Evolutionary conservation across 2,329 filamentous ascomycete species (phyloP).

Genomic region (Venturiaceae sp.): DNA sequence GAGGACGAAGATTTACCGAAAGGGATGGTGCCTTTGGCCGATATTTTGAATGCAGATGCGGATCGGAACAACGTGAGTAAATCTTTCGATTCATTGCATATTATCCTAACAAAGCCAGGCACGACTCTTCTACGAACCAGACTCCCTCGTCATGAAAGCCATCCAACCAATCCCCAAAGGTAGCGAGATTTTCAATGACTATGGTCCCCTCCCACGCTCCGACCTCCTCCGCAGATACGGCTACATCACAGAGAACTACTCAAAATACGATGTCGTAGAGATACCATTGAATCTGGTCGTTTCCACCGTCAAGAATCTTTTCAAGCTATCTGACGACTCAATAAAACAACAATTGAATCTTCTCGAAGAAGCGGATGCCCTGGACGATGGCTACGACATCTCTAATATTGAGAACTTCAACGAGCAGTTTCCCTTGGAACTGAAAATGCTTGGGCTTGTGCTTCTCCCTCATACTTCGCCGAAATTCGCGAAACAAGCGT

Average conservation of each 20-base stretch:
- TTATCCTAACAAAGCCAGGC: constrained; percentile 25
- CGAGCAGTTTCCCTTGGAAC: constrained; percentile 29
- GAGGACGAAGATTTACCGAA: constrained; percentile 47
- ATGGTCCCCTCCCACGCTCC: constrained; percentile 72
- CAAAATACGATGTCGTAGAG: constrained; percentile 75
- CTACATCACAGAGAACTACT: constrained; percentile 71
- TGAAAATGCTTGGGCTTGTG: constrained; percentile 15
- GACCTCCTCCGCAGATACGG: constrained; percentile 80
- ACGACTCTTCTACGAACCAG: constrained; percentile 50
- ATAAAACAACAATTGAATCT: constrained; percentile 5
- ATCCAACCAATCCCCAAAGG: constrained; percentile 59
- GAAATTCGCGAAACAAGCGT: constrained; percentile 26
- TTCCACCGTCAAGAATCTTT: constrained; percentile 31
- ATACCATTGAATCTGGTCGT: constrained; percentile 54
- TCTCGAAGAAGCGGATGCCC: neutral
- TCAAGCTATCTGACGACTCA: constrained; percentile 26
- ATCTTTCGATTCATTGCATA: constrained; percentile 14
- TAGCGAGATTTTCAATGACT: constrained; percentile 80
- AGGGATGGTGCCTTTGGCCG: constrained; percentile 85
- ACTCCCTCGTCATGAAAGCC: constrained; percentile 58
- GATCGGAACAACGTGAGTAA: constrained; percentile 61
- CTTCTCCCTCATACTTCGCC: neutral
- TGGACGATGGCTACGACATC: constrained; percentile 62
- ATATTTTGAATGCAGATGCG: constrained; percentile 82
- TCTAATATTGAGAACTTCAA: constrained; percentile 19